Base-by-base conservation (phyloP, 2,329 filamentous ascomycete species). In the Aspergillus puulaauensis region DNA sequence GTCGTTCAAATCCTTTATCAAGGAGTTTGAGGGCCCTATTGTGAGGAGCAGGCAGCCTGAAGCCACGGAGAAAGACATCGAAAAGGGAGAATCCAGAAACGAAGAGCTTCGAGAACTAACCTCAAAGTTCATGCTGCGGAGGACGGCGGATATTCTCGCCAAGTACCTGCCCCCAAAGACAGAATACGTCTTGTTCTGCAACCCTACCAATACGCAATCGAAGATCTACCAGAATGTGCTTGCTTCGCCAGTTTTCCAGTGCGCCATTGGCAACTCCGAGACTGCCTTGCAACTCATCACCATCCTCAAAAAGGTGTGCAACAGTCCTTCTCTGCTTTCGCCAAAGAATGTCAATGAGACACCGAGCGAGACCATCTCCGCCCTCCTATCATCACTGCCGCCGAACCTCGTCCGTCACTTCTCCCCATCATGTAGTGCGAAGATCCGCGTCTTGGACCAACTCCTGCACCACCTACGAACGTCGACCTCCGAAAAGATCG, bases 261-360 rank as follows among this genome's bases (percentile, higher is more conserved):
- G 78, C 33, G 84, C 85, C 8, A 75, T 90, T 50, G 85, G 86
- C 14, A 87, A 81, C 61, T 78, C 82, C 1, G 85, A 89, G 50
- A 81, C 82, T 47, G 83, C 86, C 2, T 77, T 91, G 2, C 85
- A 89, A 65, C 82, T 90, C 14, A 90, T 90, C 66, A 90, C 85
- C 15, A 80, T 90, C 17, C 75, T 91, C 17, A 90, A 90, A 74
- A 90, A 90, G 70, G 79, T 90, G 17, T 90, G 88, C 77, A 90
- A 90, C 69, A 87, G 86, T 61, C 88, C 88, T 1, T 84, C 81
- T 0, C 73, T 90, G 9, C 76, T 91, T 7, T 79, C 80, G 43
- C 74, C 79, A 2, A 82, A 82, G 57, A 77, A 75, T 19, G 73
- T 73, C 4, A 77, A 83, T 39, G 77, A 81, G 37, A 72, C 73